Evolutionary conservation across 176 grass and related monocot species (phyloP).

Genomic region (Zoysia japonica): DNA sequence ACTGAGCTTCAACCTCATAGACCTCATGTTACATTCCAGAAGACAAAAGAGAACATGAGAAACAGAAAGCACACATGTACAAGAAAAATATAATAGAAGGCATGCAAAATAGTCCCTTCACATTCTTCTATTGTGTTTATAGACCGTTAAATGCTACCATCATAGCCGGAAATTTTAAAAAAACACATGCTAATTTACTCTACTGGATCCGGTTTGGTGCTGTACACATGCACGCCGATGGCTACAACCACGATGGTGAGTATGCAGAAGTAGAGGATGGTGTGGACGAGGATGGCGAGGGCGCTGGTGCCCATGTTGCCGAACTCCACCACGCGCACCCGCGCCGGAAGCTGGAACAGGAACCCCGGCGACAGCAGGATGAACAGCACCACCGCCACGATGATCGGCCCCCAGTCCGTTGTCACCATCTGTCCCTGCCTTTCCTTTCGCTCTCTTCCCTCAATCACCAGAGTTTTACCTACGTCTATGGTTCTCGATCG

Average conservation of each 20-base stretch:
- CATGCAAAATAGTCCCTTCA: neutral
- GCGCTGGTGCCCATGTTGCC: constrained; percentile 50
- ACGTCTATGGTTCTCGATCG: neutral
- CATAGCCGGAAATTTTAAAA: neutral
- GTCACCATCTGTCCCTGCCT: neutral
- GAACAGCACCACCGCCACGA: constrained; percentile 44
- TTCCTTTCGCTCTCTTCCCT: neutral
- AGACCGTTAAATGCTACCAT: neutral
- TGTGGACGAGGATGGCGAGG: constrained; percentile 43
- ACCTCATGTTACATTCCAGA: no score
- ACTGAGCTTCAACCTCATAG: no score
- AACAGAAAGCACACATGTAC: no score
- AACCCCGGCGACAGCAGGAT: constrained; percentile 46
- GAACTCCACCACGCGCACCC: constrained; percentile 38
- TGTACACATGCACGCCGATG: constrained; percentile 41
- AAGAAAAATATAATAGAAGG: neutral
- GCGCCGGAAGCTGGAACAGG: constrained; percentile 48
- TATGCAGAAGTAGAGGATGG: constrained; percentile 50
- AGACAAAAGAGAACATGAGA: no score
- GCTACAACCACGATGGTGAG: constrained; percentile 37
- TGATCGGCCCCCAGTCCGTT: constrained; percentile 45
- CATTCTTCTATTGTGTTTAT: neutral
- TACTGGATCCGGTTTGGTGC: neutral
- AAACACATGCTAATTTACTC: neutral
- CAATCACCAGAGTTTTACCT: neutral